Percentiles rank a stretch among this genome's conserved stretches.
Conservation (phyloP, 805 yeast species). For the Candida ulmi region DNA sequence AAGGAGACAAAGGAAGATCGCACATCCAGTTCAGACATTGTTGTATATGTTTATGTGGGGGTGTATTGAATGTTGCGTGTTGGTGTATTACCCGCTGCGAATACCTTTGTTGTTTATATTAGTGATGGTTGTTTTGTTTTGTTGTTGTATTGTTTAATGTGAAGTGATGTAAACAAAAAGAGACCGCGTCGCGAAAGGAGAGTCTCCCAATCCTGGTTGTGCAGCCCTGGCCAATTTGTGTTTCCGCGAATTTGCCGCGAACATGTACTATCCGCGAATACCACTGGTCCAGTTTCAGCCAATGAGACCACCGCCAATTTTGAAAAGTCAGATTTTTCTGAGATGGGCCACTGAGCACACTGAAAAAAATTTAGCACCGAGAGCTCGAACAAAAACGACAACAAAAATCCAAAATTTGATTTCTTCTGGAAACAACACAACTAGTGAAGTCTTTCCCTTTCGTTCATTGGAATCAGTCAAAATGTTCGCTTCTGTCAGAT, state of each 20-base stretch:
- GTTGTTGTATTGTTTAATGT: too few species aligned
- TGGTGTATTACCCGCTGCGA: too few species aligned
- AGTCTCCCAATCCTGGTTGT: too few species aligned
- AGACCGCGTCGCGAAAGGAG: too few species aligned
- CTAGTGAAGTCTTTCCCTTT: too few species aligned
- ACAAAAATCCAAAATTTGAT: conserved; percentile 1
- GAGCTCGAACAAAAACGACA: background rate
- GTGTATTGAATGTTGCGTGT: background rate
- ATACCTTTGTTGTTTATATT: background rate
- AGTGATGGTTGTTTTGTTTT: too few species aligned
- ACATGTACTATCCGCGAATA: background rate
- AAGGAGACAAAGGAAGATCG: conserved; percentile 32
- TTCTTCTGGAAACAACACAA: background rate
- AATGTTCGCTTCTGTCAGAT: conserved; percentile 27
- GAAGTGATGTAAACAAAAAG: too few species aligned
- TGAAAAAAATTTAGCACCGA: background rate
- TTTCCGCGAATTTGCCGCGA: background rate
- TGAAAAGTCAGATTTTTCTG: conserved; percentile 1
- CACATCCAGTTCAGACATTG: conserved; percentile 25
- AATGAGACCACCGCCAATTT: conserved; percentile 16
- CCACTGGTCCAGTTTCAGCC: conserved; percentile 19
- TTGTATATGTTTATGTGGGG: background rate
- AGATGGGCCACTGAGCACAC: conserved; percentile 1
- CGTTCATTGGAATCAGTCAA: background rate
- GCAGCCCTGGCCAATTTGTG: background rate